Evolutionary conservation across 306 rosid species (phyloP).

Genomic region (Carpinus viminea): DNA sequence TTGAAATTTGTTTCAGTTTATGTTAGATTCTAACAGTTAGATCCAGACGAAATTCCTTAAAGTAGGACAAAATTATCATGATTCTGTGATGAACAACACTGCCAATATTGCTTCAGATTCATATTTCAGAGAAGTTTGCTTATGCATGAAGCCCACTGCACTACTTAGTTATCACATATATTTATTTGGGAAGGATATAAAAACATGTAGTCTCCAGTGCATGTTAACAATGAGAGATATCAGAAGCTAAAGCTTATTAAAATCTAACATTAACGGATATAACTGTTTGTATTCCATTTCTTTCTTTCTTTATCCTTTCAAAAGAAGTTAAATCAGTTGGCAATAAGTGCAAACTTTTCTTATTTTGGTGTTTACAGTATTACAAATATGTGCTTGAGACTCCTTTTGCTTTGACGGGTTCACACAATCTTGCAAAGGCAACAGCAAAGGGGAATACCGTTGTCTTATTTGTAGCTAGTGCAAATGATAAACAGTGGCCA

Average conservation of each 20-base stretch:
- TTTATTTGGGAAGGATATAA: neutral
- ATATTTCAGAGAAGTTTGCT: neutral
- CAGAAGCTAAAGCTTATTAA: no score
- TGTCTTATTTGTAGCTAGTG: slow-evolving; percentile 84
- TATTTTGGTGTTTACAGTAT: slow-evolving; percentile 52
- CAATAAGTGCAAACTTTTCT: slow-evolving; percentile 17
- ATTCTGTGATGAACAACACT: neutral
- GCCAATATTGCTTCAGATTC: neutral
- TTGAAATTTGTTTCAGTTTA: no score
- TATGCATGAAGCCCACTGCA: neutral
- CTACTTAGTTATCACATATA: neutral
- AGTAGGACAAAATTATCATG: no score
- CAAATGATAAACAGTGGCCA: slow-evolving; percentile 93
- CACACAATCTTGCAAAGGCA: slow-evolving; percentile 97
- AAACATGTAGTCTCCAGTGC: no score
- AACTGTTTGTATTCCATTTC: no score
- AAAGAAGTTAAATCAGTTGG: neutral
- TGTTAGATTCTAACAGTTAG: no score
- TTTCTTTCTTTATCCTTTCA: no score
- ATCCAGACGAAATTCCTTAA: no score
- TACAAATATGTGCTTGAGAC: slow-evolving; percentile 87
- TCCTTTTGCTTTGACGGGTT: slow-evolving; percentile 85
- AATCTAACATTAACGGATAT: no score
- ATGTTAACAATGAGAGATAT: no score
- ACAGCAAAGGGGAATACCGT: slow-evolving; percentile 97